Base-by-base conservation (phyloP, 495 filamentous ascomycete genomes). In the Apiosordaria backusii region DNA sequence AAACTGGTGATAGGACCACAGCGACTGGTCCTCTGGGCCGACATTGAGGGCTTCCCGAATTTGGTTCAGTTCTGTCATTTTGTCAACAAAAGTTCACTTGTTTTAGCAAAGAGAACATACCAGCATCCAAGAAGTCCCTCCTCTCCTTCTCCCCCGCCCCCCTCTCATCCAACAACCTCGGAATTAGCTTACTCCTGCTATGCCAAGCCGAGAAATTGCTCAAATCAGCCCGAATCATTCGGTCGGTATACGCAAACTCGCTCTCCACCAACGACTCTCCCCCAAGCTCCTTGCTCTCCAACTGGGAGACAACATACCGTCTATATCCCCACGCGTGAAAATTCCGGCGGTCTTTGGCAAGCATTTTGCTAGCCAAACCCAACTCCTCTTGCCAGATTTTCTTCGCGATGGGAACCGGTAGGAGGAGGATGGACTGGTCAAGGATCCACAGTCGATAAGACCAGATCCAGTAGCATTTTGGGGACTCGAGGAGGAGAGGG, bases 391-490 rank as follows among this genome's bases (percentile, higher is more conserved):
- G 82, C 96, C 94, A 98, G 23, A 97, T 79, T 59, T 79, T 72
- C 18, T 84, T 83, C 1, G 90, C 83, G n/a, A 79, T 69, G 0
- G 77, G 15, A 4, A 74, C 57, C 13, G 86, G 83, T 7, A 97
- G 81, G 40, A 87, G 81, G 13, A 78, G 74, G 53, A 88, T 89
- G 55, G 87, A 87, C 74, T 91, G 86, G 57, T 88, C 79, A 19
- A 99, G 80, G 1, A 93, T 79, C 95, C 96, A 98, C 15, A 88
- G 77, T n/a, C 95, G 89, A 78, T 97, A 91, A 75, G 96, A 96
- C 95, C 95, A 99, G 54, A 99, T 92, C 93, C 95, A 97, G 81
- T 99, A 99, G 81, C 95, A 98, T 79, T 99, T 99, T 24, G 95
- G 96, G 70, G 86, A 92, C 67, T 92, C 86, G 40, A 87, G 82